Evolutionary conservation across 2,329 filamentous ascomycete genomes (phyloP), one percentile per base, ranked within the genome.

Genomic region (Aspergillus hortae): DNA sequence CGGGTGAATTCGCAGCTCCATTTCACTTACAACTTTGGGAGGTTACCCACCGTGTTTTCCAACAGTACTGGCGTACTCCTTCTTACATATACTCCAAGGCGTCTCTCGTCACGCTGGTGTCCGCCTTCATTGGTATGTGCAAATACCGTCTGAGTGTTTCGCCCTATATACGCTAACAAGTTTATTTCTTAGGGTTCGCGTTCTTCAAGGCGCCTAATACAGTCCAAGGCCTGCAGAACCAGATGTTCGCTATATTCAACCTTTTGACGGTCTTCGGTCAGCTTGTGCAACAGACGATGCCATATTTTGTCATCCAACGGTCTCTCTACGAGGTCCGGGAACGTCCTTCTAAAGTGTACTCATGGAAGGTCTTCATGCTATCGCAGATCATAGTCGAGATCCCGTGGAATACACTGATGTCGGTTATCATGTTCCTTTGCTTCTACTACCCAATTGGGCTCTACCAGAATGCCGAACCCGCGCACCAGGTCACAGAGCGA

Each of bases 351-450:
- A 90, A 91, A 73, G 84, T 88, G 0, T 95, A 94, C 71, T 84
- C 83, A 44, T 95, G 90, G 90, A 85, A 88, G 67, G 83, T 89
- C 5, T 94, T 94, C 66, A 89, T 94, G 80, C 73, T 91, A n/a
- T 84, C 86, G 46, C 87, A 91, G 67, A 88, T 95, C 59, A 73
- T 91, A 25, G 89, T 91, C 52, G 91, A 96, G 68, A 73, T 95
- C 1, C 89, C 90, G 0, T 95, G 88, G 45, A 38, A 47, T 19
- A n/a, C 38, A 41, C 3, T 41, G 9, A 35, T 35, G n/a, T 5
- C n/a, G 33, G 33, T 12, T 10, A 35, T 35, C n/a, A 35, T 35
- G 33, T 35, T 35, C n/a, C 33, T 35, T 12, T 35, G n/a, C 33
- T 35, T 12, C 4, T 35, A 35, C n/a, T 35, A 35, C n/a, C 33